phyloP scores from a whole-genome alignment of 257 asterid species.

The Solanum sejunctum region DNA sequence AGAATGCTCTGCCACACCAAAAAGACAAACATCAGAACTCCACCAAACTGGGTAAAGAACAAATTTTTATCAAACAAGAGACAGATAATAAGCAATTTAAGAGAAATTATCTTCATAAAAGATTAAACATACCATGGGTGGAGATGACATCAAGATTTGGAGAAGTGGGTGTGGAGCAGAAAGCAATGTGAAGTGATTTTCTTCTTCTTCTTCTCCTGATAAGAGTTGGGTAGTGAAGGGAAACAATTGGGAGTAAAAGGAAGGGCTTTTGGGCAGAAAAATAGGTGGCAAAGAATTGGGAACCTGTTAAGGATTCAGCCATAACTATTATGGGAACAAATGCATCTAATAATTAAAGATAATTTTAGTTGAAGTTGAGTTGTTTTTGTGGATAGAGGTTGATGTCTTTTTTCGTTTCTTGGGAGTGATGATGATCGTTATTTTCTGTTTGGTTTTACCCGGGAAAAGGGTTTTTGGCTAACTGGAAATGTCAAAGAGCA shows the following conservation, averaged over 20 bases:
- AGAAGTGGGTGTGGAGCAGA: conserved; percentile 21
- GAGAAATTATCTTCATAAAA: background rate
- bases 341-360: background rate
- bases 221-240: conserved; percentile 12
- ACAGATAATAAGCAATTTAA: background rate
- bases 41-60: background rate
- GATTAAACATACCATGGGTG: conserved; percentile 36
- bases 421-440: background rate
- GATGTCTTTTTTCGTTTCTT: background rate
- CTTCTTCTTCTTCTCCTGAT: conserved; percentile 8
- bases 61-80: background rate
- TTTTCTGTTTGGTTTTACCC: conserved; percentile 1
- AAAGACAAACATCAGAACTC: conserved; percentile 9
- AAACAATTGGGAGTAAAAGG: conserved; percentile 1
- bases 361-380: background rate
- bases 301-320: conserved; percentile 13
- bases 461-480: background rate
- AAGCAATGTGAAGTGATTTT: conserved; percentile 20
- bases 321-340: background rate
- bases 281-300: conserved; percentile 1
- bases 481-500: background rate
- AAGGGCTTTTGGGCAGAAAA: conserved; percentile 23
- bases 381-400: background rate
- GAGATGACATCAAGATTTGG: conserved; percentile 35
- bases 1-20: conserved; percentile 48